phyloP scores from a whole-genome alignment of 1,284 basidiomycete species.

The Porodaedalea pini region DNA sequence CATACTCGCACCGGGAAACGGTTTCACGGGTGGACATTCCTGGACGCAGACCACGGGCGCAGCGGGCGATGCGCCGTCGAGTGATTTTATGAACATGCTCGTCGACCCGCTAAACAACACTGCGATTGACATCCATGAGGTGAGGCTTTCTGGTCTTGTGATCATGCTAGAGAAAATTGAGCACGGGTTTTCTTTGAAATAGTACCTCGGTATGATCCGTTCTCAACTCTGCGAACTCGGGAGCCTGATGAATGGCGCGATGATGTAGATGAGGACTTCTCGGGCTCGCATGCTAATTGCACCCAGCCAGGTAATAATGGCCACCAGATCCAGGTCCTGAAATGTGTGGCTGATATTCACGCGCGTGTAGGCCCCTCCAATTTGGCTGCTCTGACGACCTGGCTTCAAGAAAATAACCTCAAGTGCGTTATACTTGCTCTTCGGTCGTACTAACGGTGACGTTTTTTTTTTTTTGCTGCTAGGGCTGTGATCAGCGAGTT shows the following conservation, averaged over 20 bases:
- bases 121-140: constrained; percentile 46
- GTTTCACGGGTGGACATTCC: constrained; percentile 43
- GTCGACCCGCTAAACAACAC: constrained; percentile 40
- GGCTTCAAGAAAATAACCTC: constrained; percentile 40
- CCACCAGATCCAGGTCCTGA: background rate
- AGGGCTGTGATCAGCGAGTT: constrained; percentile 45
- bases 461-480: background rate
- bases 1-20: constrained; percentile 44
- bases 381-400: constrained; percentile 39
- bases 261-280: constrained; percentile 38
- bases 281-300: constrained; percentile 40
- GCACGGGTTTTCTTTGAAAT: too few species aligned
- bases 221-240: too few species aligned
- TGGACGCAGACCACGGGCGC: constrained; percentile 38
- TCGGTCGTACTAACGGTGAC: too few species aligned
- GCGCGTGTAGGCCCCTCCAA: constrained; percentile 32
- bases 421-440: constrained; percentile 32
- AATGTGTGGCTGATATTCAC: background rate
- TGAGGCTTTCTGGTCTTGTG: constrained; percentile 17
- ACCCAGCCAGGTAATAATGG: constrained; percentile 34
- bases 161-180: too few species aligned
- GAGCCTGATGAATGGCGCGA: background rate
- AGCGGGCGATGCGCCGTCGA: constrained; percentile 34
- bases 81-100: constrained; percentile 41
- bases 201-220: constrained; percentile 26